phyloP scores from a whole-genome alignment of 768 basidiomycete genomes.

The Boletus sp. region DNA sequence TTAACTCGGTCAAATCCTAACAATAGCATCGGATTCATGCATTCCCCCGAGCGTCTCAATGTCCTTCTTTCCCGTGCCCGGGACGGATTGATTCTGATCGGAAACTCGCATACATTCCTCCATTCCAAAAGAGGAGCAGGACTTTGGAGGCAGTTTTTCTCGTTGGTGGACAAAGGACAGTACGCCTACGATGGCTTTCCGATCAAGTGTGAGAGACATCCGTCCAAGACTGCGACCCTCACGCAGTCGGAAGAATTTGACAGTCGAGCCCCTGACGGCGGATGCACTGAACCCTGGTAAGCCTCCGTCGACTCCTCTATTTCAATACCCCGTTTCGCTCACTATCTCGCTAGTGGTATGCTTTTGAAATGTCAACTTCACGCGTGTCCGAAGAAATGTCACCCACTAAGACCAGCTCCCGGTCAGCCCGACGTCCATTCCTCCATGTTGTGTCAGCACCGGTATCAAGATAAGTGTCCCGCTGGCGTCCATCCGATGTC shows the following conservation, averaged over 20 bases:
- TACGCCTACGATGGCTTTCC: conserved; percentile 64
- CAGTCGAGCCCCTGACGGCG: conserved; percentile 55
- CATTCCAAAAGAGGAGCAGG: conserved; percentile 49
- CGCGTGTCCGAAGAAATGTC: conserved; percentile 59
- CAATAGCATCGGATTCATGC: conserved; percentile 69
- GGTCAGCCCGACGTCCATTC: conserved; percentile 27
- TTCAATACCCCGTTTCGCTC: not conserved
- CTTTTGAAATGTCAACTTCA: conserved; percentile 34
- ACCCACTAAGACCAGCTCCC: conserved; percentile 49
- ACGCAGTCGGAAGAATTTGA: conserved; percentile 48
- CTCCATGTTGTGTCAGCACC: conserved; percentile 41
- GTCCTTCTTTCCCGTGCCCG: conserved; percentile 72
- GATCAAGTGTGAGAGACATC: conserved; percentile 54
- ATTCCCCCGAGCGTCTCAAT: conserved; percentile 63
- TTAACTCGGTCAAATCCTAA: conserved; percentile 58
- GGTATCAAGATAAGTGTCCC: conserved; percentile 39
- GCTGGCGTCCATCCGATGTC: conserved; percentile 40
- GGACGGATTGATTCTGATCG: conserved; percentile 62
- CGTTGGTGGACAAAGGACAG: conserved; percentile 35
- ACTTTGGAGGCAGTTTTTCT: conserved; percentile 51
- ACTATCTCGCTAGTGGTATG: conserved; percentile 4
- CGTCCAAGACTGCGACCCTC: conserved; percentile 37
- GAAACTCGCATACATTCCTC: conserved; percentile 60
- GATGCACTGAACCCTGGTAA: conserved; percentile 60
- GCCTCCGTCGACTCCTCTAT: conserved; percentile 4